Evolutionary conservation across 345 rosid genomes (phyloP), one percentile per base, ranked within the genome.

Genomic region (Aethionema arabicum): DNA sequence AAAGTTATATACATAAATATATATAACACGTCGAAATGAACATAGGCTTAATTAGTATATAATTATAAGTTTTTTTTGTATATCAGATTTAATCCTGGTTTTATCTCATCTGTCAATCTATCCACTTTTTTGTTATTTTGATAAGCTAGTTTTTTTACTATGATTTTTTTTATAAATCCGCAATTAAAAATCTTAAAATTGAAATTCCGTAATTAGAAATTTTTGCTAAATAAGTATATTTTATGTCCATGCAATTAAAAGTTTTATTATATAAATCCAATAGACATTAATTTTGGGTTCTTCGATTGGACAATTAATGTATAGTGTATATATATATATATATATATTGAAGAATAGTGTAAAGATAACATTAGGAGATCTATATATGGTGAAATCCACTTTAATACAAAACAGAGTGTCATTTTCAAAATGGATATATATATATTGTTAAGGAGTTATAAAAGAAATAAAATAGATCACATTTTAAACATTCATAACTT

Each of bases 371-470:
- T 49, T 12, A 63, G 11, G 59, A 42, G 27, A 16, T 16, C 13
- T 32, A 56, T 48, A 58, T 7, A 49, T 37, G 41, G 2, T 49
- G 52, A 40, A 21, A 41, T 43, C 66, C 60, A 35, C 66, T 59
- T 42, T 14, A 51, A 21, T 31, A 52, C 47, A 52, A 35, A 43
- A 59, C 66, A n/a, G 10, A 59, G 47, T 3, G 66, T 59, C 44
- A 27, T 52, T 59, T 36, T 59, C 66, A 59, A 46, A 59, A 35
- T 52, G 9, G 44, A 36, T 33, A 52, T 51, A 21, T 35, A 27
- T 51, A 8, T 51, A 59, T 59, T 59, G 21, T 13, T 43, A 27
- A 21, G 21, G 43, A 5, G 29, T 27, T 4, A 37, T 5, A 1
- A 37, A 2, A 37, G 0, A 13, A 6, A 5, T 1, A 4, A 11